phyloP scores from a whole-genome alignment of 345 rosid genomes.

The Adansonia digitata region DNA sequence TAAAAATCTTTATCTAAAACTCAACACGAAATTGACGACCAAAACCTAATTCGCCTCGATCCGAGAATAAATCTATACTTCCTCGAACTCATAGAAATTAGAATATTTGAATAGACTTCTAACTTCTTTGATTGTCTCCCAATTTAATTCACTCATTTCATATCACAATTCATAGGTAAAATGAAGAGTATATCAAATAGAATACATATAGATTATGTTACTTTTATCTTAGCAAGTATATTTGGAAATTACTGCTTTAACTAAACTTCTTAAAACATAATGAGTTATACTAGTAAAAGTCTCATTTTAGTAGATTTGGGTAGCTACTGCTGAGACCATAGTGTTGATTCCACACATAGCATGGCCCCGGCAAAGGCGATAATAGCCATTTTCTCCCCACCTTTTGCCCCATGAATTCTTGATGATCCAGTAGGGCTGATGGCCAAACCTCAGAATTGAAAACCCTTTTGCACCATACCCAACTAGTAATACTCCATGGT shows the following conservation, averaged over 20 bases:
- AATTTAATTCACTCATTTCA: not conserved
- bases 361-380: constrained; percentile 69
- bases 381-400: constrained; percentile 85
- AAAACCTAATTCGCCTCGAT: too few relatives aligned
- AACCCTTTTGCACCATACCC: constrained; percentile 77
- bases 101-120: too few relatives aligned
- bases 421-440: constrained; percentile 76
- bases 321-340: constrained; percentile 81
- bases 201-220: not conserved
- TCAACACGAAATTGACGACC: too few relatives aligned
- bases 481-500: constrained; percentile 75
- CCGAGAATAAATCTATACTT: too few relatives aligned
- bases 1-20: too few relatives aligned
- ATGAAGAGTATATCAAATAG: too few relatives aligned
- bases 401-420: constrained; percentile 87
- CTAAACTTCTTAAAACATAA: not conserved
- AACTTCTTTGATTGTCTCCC: not conserved
- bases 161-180: too few relatives aligned
- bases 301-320: constrained; percentile 23
- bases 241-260: not conserved
- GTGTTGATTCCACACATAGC: constrained; percentile 75
- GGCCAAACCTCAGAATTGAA: constrained; percentile 62
- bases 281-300: not conserved
- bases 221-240: not conserved
- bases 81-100: too few relatives aligned